Evolutionary conservation across 352 stramenopile genomes (phyloP), one percentile per base, ranked within the genome.

Genomic region (Blastocystis sp.): DNA sequence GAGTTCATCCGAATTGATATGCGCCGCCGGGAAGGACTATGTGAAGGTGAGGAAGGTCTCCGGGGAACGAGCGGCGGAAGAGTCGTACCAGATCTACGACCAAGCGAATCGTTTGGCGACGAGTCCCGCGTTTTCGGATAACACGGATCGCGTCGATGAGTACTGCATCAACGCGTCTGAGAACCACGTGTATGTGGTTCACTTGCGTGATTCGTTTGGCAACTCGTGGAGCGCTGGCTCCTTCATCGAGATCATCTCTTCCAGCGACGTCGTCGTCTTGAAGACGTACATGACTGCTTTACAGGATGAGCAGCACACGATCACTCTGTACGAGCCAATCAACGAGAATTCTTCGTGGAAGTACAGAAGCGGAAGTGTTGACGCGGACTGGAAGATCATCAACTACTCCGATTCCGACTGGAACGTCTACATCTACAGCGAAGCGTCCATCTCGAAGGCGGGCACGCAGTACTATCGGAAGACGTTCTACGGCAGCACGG

Each of bases 41-140:
- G 24, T 69, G 6, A 69, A 69, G 24, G 62, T 69, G 31, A 69
- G 33, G 62, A 69, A 69, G 31, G 62, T 69, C 10, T 69, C 62
- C 19, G 24, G n/a, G n/a, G n/a, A n/a, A n/a, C n/a, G n/a, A n/a
- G n/a, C n/a, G n/a, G n/a, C n/a, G n/a, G n/a, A n/a, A 39, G 63
- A 74, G 26, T 37, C 4, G 1, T 9, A 37, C 45, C 4, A 35
- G 4, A 74, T 74, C n/a, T 39, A 50, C 1, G n/a, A 50, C 45
- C 26, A 33, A 37, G 6, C 1, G 24, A 74, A 3, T 16, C 26
- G 35, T 35, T 2, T 37, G 35, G 4, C 4, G 35, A 1, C 35
- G 63, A 35, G 6, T 33, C 16, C 63, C 16, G 2, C 26, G 1
- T 74, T 74, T 74, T 74, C 63, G 16, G 63, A 74, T 35, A 37